Evolutionary conservation across 345 rosid species (phyloP), one percentile per base, ranked within the genome.

Genomic region (Carallia pectinifolia): DNA sequence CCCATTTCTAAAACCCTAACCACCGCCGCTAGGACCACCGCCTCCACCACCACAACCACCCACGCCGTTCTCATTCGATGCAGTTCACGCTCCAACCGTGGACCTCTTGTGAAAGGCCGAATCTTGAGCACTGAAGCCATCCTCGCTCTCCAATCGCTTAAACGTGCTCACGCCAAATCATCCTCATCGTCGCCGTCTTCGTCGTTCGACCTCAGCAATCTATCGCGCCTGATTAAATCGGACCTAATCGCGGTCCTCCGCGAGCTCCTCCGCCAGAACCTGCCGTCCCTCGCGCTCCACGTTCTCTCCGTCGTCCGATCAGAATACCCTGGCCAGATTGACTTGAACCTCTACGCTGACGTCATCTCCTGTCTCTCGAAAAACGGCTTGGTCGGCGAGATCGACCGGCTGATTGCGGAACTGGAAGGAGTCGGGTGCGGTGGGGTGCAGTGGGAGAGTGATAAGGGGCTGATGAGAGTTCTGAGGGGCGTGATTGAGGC

Each of bases 111-210:
- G 37, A 91, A 86, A 83, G 98, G 97, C 66, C 84, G 96, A 19
- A 83, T 83, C 81, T 73, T 91, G 31, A 90, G 96, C 88, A 78
- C 80, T 1, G 97, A 94, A 82, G 96, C 98, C 54, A 94, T 94
- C 81, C 97, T 88, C 31, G 90, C 98, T 77, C 79, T 91, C 67
- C 98, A 94, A 66, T 75, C 91, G 73, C 88, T 89, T 19, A 94
- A 90, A 65, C 90, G 97, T 29, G 87, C 96, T 19, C 65, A 76
- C 53, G 77, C 76, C 4, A 61, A 38, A 38, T 54, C 68, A 47
- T 1, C 64, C 2, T 53, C 73, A 36, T 59, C 81, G 10, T 77
- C 80, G 23, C 1, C 64, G 3, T 53, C 73, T 34, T 59, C 81
- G 56, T 60, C 86, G 4, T 19, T 66, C 55, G 70, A 69, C 61